These are phyloP conservation scores for Ceratocystis colombiana DNA, from an alignment of 2,329 filamentous ascomycete genomes.

Conservation along the genomic window DNA sequence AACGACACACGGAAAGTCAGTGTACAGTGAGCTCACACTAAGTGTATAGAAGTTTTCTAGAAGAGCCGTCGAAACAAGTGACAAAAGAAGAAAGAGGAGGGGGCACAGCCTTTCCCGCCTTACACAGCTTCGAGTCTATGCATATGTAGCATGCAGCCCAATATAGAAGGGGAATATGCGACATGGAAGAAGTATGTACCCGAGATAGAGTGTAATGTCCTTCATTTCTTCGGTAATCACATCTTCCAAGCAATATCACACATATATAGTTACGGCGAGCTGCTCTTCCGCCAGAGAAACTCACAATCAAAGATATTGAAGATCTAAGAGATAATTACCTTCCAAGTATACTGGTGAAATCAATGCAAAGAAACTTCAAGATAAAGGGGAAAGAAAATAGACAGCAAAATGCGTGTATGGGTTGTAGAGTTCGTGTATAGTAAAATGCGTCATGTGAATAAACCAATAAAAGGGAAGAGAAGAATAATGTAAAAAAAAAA, in stretches of 20 bases:
- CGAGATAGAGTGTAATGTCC: neutral
- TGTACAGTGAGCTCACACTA: neutral
- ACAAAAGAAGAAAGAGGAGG: neutral
- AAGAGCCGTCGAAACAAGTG: neutral
- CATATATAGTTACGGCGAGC: neutral
- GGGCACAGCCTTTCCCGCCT: slow-evolving; percentile 1
- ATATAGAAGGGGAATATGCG: no score
- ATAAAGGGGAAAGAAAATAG: slow-evolving; percentile 11
- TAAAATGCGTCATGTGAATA: neutral
- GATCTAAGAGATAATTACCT: neutral
- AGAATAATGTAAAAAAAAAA: neutral
- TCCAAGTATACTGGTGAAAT: neutral
- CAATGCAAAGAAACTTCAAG: neutral
- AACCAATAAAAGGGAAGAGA: neutral
- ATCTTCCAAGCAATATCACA: neutral
- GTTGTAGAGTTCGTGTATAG: neutral
- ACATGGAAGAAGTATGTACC: neutral
- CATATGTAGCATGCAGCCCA: neutral
- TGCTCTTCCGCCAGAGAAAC: neutral
- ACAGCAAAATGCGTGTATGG: neutral
- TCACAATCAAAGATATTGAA: neutral
- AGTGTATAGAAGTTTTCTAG: neutral
- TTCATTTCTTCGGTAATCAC: neutral
- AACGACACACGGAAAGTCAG: neutral
- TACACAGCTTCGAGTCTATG: neutral